These are phyloP conservation scores for Syzygium oleosum DNA, from an alignment of 345 rosid species.

Conservation along the genomic window DNA sequence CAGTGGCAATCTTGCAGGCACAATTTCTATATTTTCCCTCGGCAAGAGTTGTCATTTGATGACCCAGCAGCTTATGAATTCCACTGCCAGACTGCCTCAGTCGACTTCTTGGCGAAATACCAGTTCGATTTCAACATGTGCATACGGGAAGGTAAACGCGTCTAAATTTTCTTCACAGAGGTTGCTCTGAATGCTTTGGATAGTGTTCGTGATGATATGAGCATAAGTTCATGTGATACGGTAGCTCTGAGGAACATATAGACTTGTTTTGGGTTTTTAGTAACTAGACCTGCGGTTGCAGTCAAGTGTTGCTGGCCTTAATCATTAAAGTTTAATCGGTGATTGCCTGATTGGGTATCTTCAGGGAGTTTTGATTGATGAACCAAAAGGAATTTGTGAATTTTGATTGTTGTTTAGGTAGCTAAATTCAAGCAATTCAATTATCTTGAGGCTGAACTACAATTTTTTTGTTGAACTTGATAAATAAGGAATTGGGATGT, in stretches of 20 bases:
- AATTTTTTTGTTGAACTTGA: neutral
- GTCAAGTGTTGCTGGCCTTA: neutral
- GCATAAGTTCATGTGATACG: neutral
- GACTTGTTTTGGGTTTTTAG: neutral
- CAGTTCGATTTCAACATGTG: slow-evolving; percentile 90
- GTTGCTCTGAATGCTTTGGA: neutral
- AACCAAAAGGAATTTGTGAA: neutral
- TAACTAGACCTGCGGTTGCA: neutral
- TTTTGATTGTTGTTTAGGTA: neutral
- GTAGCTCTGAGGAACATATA: neutral
- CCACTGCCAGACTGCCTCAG: slow-evolving; percentile 80
- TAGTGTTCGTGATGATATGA: neutral
- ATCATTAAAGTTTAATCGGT: neutral
- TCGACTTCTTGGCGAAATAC: slow-evolving; percentile 82
- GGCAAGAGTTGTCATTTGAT: slow-evolving; percentile 45
- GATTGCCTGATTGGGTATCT: neutral
- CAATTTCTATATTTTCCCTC: slow-evolving; percentile 81
- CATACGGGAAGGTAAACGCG: slow-evolving; percentile 53
- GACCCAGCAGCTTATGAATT: slow-evolving; percentile 55
- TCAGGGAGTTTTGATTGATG: neutral
- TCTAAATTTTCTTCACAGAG: neutral
- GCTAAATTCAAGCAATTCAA: neutral
- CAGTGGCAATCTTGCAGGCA: slow-evolving; percentile 32
- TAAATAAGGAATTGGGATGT: neutral
- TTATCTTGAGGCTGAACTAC: neutral